A percentile compares a stretch with the other conserved stretches of the same genome.
phyloP scores from a whole-genome alignment of 1,284 basidiomycete species.

The Tremellales sp. region DNA sequence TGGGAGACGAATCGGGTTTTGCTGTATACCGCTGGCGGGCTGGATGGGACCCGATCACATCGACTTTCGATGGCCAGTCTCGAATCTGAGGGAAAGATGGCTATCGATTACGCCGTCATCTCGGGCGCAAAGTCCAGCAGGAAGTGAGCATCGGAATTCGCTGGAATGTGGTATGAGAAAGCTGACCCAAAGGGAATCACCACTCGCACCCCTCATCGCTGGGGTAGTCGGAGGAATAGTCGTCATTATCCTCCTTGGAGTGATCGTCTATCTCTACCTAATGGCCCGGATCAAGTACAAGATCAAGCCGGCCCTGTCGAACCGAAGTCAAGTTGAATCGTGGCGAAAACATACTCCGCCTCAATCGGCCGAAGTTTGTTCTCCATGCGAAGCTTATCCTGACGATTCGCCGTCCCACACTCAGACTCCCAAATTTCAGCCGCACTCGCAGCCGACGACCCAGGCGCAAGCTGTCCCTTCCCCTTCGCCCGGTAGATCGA shows the following conservation, averaged over 20 bases:
- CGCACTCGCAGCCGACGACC: neutral
- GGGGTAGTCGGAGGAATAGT: constrained; percentile 13
- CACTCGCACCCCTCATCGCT: constrained; percentile 1
- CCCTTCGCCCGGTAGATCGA: no score
- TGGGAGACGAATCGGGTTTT: constrained; percentile 27
- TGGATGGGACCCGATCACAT: constrained; percentile 17
- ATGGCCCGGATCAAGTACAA: neutral
- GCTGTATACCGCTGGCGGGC: constrained; percentile 21
- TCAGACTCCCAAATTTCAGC: neutral
- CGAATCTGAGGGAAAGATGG: constrained; percentile 13
- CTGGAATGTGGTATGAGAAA: no score
- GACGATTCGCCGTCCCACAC: neutral
- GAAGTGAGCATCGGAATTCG: no score
- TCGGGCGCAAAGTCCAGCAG: neutral
- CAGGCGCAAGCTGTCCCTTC: neutral
- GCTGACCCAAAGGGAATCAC: neutral
- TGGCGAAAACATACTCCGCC: constrained; percentile 6
- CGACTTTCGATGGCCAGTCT: constrained; percentile 18
- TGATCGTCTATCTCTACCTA: constrained; percentile 4
- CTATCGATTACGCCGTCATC: constrained; percentile 28
- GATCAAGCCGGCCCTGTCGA: neutral
- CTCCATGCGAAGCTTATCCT: neutral
- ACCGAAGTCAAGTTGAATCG: constrained; percentile 4
- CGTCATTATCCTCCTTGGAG: constrained; percentile 16
- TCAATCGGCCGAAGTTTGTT: neutral